Conservation (phyloP, 2,329 filamentous ascomycete genomes). For the Claviceps fusiformis region DNA sequence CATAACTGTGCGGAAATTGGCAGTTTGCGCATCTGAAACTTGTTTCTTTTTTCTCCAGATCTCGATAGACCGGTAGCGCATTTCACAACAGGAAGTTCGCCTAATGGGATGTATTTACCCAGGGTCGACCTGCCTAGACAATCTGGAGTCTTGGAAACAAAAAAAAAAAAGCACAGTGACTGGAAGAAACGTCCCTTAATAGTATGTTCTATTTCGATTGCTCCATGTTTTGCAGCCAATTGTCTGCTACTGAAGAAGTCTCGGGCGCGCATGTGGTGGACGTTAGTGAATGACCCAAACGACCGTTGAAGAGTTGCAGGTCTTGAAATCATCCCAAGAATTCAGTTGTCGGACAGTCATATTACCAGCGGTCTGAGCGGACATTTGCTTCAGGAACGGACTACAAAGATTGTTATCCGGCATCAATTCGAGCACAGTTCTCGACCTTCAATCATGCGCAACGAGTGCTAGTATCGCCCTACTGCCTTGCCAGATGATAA, state of each 20-base stretch:
- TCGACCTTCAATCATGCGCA: not conserved
- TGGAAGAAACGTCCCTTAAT: not conserved
- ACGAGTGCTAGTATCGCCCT: too few species aligned
- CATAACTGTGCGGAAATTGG: not conserved
- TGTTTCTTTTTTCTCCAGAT: not conserved
- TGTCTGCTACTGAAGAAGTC: not conserved
- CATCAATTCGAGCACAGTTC: not conserved
- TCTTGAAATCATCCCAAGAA: not conserved
- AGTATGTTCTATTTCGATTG: not conserved
- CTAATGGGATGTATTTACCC: not conserved
- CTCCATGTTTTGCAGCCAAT: not conserved
- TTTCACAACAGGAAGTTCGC: not conserved
- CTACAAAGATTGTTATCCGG: not conserved
- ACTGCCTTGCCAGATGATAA: too few species aligned
- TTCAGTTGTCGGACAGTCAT: not conserved
- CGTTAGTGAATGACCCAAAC: not conserved
- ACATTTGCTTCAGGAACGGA: not conserved
- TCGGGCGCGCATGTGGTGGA: too few species aligned
- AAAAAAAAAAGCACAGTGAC: not conserved
- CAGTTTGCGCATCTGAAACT: not conserved
- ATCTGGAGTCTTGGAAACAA: not conserved
- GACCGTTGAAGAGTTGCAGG: too few species aligned
- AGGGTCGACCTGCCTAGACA: not conserved
- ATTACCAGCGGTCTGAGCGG: not conserved
- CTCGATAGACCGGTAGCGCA: not conserved